A percentile compares a stretch with the other conserved stretches of the same genome.
Evolutionary conservation across 768 basidiomycete species (phyloP).

Genomic region (Kwoniella dendrophila): DNA sequence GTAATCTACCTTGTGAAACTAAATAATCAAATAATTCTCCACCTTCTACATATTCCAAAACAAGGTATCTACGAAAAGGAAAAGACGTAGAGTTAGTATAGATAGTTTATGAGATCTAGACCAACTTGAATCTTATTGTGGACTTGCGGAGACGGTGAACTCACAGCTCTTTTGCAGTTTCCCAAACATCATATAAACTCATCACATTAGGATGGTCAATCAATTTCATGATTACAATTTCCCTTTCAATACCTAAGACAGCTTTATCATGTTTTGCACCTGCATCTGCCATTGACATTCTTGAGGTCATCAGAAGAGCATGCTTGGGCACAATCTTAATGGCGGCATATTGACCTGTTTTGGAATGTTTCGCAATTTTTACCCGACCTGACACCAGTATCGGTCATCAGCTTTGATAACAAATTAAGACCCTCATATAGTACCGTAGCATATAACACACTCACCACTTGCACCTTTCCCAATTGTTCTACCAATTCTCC

Average conservation of each 20-base stretch:
- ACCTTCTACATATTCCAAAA: constrained; percentile 92
- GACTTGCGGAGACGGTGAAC: too few relatives aligned
- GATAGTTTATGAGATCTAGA: too few relatives aligned
- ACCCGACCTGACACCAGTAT: constrained; percentile 63
- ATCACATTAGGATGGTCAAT: constrained; percentile 98
- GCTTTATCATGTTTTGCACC: constrained; percentile 46
- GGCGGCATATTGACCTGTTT: constrained; percentile 87
- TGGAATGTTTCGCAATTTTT: constrained; percentile 83
- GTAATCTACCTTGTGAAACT: constrained; percentile 81
- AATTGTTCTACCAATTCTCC: constrained; percentile 90
- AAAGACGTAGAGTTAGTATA: neutral
- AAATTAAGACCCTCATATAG: neutral
- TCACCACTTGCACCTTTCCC: constrained; percentile 87
- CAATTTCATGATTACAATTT: constrained; percentile 99
- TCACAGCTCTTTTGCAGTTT: constrained; percentile 80
- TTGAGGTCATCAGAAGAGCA: constrained; percentile 68
- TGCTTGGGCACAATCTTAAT: constrained; percentile 91
- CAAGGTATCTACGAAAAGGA: constrained; percentile 64
- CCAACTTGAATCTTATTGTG: too few relatives aligned
- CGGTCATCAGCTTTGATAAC: neutral
- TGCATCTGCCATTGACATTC: constrained; percentile 56
- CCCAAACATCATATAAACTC: constrained; percentile 92
- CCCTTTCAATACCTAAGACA: constrained; percentile 79
- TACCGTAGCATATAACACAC: constrained; percentile 20
- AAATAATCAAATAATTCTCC: constrained; percentile 97